Conservation (phyloP, 1,284 basidiomycete genomes). For the Pholiota adiposa region DNA sequence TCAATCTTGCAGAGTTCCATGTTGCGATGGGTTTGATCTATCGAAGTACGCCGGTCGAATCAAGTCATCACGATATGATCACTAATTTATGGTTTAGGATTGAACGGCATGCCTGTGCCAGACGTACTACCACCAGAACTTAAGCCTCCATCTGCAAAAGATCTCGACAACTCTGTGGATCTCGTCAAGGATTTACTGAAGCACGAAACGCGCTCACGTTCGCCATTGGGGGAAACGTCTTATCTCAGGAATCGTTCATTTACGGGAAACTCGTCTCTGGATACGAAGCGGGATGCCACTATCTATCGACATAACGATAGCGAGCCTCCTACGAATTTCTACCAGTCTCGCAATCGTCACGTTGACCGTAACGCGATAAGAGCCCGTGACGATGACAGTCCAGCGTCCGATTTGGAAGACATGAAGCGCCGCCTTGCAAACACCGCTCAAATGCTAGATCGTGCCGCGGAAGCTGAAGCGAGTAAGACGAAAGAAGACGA, state of each 20-base stretch:
- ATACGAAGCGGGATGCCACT: constrained; percentile 81
- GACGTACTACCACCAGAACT: constrained; percentile 88
- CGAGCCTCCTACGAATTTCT: constrained; percentile 64
- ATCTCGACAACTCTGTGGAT: constrained; percentile 91
- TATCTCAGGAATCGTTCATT: constrained; percentile 77
- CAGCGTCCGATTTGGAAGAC: constrained; percentile 79
- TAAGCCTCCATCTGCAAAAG: constrained; percentile 89
- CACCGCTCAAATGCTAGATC: constrained; percentile 85
- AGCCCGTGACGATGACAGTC: constrained; percentile 72
- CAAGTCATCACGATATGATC: constrained; percentile 3
- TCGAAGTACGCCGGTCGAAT: constrained; percentile 67
- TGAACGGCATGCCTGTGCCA: constrained; percentile 94
- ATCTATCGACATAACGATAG: constrained; percentile 89
- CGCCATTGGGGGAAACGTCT: constrained; percentile 55
- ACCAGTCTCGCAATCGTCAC: constrained; percentile 88
- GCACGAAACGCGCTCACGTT: constrained; percentile 73
- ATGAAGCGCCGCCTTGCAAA: constrained; percentile 88
- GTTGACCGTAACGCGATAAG: constrained; percentile 87
- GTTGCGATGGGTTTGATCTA: constrained; percentile 99
- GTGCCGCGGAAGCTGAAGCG: constrained; percentile 63
- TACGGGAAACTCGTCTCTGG: constrained; percentile 52
- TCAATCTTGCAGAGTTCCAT: constrained; percentile 97
- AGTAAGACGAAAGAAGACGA: constrained; percentile 81
- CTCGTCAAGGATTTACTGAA: constrained; percentile 91
- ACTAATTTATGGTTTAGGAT: constrained; percentile 48